Percentiles rank a stretch among this genome's conserved stretches.
Evolutionary conservation across 345 rosid genomes (phyloP).

Genomic region (Hirschfeldia incana): DNA sequence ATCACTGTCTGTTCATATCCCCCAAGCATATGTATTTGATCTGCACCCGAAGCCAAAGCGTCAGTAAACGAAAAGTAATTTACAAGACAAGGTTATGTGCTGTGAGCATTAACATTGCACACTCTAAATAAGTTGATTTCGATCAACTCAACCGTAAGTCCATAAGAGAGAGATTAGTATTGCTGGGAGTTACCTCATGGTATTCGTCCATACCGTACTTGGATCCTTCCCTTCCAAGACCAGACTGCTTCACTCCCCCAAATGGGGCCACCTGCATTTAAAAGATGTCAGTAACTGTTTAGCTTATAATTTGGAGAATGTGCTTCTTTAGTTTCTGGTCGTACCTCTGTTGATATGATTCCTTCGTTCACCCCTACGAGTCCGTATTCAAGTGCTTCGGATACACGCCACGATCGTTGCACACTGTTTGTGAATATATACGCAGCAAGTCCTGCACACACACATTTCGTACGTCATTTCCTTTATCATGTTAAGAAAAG

Average conservation of each 20-base stretch:
- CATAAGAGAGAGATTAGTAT: conserved; percentile 6
- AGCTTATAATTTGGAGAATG: background rate
- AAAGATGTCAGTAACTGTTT: conserved; percentile 22
- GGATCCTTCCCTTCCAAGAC: conserved; percentile 98
- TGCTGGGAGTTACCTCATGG: conserved; percentile 58
- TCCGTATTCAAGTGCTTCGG: conserved; percentile 96
- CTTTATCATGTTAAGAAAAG: background rate
- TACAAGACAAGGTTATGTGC: background rate
- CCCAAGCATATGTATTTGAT: conserved; percentile 84
- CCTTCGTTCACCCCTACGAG: conserved; percentile 95
- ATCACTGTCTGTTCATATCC: conserved; percentile 70
- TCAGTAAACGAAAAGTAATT: conserved; percentile 2
- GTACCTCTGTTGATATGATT: conserved; percentile 87
- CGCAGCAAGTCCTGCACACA: conserved; percentile 83
- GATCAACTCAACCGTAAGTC: background rate
- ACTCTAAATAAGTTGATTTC: background rate
- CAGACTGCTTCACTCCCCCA: conserved; percentile 85
- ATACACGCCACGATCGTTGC: conserved; percentile 89
- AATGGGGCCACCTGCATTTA: conserved; percentile 39
- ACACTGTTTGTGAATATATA: conserved; percentile 87
- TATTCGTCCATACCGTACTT: conserved; percentile 98
- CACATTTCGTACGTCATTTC: background rate
- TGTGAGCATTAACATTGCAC: background rate
- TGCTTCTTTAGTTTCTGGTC: conserved; percentile 25
- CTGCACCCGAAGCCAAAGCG: conserved; percentile 45